Evolutionary conservation across 805 yeast species (phyloP).

Genomic region (Aciculoconidium aculeatum): DNA sequence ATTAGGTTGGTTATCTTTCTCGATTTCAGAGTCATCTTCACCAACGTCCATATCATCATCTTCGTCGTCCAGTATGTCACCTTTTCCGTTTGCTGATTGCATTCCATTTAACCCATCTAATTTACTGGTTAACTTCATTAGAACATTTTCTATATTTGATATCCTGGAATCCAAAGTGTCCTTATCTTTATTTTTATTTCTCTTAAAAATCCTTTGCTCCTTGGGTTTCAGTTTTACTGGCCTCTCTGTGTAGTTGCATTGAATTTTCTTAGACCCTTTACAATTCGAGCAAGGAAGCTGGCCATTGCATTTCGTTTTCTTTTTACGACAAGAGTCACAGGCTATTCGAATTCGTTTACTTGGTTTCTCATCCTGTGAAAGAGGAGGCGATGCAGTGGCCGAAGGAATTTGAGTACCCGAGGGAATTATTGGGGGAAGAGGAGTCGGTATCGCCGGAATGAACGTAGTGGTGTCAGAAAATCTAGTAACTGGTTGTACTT

Average conservation of each 20-base stretch:
- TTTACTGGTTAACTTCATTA: slow-evolving; percentile 15
- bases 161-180: slow-evolving; percentile 16
- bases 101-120: slow-evolving; percentile 9
- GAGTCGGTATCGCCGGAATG: too few relatives aligned
- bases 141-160: slow-evolving; percentile 16
- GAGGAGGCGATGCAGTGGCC: too few relatives aligned
- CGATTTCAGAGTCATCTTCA: neutral
- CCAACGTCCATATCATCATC: slow-evolving; percentile 1
- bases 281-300: slow-evolving; percentile 26
- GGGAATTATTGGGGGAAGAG: too few relatives aligned
- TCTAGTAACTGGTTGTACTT: too few relatives aligned
- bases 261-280: slow-evolving; percentile 9
- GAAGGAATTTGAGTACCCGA: too few relatives aligned
- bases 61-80: slow-evolving; percentile 3
- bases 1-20: neutral
- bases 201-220: neutral
- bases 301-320: slow-evolving; percentile 32
- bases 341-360: slow-evolving; percentile 17
- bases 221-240: slow-evolving; percentile 6
- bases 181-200: slow-evolving; percentile 2
- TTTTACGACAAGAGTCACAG: slow-evolving; percentile 27
- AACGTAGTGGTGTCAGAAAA: too few relatives aligned
- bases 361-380: too few relatives aligned
- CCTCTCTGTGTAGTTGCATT: slow-evolving; percentile 21
- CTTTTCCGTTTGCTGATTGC: slow-evolving; percentile 1